Percentiles rank a stretch among this genome's conserved stretches.
Conservation (phyloP, 2,329 filamentous ascomycete species). For the Diaporthe citrichinensis region DNA sequence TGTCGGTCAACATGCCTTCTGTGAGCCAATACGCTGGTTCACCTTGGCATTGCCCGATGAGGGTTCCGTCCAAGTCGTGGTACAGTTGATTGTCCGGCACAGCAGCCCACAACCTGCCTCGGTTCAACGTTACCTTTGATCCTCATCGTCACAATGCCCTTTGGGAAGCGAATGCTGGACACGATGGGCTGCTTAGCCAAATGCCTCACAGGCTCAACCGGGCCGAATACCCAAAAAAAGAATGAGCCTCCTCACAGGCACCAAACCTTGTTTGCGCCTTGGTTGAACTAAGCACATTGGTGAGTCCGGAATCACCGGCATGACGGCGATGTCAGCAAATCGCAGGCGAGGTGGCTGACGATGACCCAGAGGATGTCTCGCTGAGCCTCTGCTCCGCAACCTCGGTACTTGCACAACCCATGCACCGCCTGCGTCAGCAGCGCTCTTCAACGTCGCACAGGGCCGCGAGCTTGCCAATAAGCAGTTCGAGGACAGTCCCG, state of each 20-base stretch:
- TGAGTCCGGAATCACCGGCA: constrained; percentile 1
- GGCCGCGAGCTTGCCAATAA: neutral
- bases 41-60: neutral
- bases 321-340: constrained; percentile 13
- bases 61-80: neutral
- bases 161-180: neutral
- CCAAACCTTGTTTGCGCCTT: neutral
- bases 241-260: neutral
- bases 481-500: neutral
- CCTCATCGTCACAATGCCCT: constrained; percentile 10
- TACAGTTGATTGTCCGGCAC: neutral
- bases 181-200: neutral
- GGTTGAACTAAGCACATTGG: neutral
- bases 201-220: neutral
- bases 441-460: constrained; percentile 18
- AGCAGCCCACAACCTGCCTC: neutral
- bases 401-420: neutral
- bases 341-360: constrained; percentile 23
- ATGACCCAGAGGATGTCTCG: neutral
- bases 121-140: constrained; percentile 30
- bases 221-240: constrained; percentile 29
- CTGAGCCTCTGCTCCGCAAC: neutral
- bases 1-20: constrained; percentile 6
- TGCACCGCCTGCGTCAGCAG: neutral
- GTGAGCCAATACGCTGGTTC: neutral